These are phyloP conservation scores for Apiospora kogelbergensis DNA, from an alignment of 2,329 filamentous ascomycete species.

Conservation along the genomic window DNA sequence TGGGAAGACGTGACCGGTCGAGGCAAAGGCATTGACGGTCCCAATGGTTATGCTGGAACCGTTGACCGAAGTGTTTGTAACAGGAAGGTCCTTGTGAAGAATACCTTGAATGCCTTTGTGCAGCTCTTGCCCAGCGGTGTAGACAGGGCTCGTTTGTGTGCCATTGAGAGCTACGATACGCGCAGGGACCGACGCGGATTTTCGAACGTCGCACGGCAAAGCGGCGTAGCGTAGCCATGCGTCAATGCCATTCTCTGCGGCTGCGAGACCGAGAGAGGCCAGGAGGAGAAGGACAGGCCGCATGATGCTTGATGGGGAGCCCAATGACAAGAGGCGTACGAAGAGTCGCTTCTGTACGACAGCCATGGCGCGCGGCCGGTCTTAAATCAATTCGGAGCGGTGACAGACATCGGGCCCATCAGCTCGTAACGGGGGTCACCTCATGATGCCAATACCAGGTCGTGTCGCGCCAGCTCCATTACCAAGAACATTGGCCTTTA, in stretches of 20 bases:
- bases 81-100: conserved; percentile 45
- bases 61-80: conserved; percentile 22
- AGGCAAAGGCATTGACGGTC: conserved; percentile 43
- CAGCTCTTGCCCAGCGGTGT: conserved; percentile 59
- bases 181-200: conserved; percentile 43
- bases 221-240: conserved; percentile 56
- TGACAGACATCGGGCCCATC: not conserved
- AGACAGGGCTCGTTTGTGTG: conserved; percentile 54
- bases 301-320: conserved; percentile 1
- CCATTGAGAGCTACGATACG: conserved; percentile 54
- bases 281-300: not conserved
- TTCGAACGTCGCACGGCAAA: conserved; percentile 37
- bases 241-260: conserved; percentile 48
- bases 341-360: not conserved
- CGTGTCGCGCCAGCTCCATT: not conserved
- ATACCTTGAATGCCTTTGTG: conserved; percentile 57
- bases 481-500: not conserved
- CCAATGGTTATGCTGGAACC: conserved; percentile 46
- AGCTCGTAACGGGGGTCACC: not conserved
- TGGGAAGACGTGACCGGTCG: conserved; percentile 31
- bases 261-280: conserved; percentile 20
- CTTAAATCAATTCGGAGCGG: not conserved
- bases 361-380: not conserved
- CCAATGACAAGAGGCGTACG: not conserved
- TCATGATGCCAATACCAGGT: not conserved